Evolutionary conservation across 2,329 filamentous ascomycete species (phyloP).

Genomic region (Gyromitra esculenta): DNA sequence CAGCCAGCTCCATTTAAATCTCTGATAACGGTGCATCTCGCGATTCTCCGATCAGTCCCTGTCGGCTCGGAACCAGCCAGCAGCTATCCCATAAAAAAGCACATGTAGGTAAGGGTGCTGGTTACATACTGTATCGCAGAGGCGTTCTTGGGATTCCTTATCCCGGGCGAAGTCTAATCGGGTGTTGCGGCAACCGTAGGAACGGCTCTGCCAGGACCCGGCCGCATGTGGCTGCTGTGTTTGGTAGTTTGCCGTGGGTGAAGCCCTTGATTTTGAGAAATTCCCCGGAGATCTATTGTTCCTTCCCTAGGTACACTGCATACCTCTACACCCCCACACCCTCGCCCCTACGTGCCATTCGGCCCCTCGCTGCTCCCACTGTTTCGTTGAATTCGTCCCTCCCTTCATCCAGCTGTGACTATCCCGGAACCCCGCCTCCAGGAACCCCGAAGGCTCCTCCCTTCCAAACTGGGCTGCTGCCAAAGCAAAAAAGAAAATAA

Average conservation of each 20-base stretch:
- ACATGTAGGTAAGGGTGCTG: not conserved
- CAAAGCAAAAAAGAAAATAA: constrained; percentile 17
- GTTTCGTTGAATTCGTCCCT: constrained; percentile 26
- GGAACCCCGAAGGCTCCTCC: constrained; percentile 29
- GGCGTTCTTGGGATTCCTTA: constrained; percentile 4
- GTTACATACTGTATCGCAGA: not conserved
- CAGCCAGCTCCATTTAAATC: constrained; percentile 16
- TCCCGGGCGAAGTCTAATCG: constrained; percentile 26
- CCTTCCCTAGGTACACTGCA: constrained; percentile 4
- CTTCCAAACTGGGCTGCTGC: constrained; percentile 30
- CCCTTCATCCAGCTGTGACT: constrained; percentile 22
- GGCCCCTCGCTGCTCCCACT: constrained; percentile 24
- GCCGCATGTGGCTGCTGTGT: constrained; percentile 45
- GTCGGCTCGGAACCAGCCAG: constrained; percentile 32
- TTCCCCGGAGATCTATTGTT: constrained; percentile 45
- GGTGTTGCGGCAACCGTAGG: constrained; percentile 46
- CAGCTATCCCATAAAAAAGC: constrained; percentile 12
- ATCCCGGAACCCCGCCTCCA: constrained; percentile 23
- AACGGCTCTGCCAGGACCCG: constrained; percentile 39
- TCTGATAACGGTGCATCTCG: constrained; percentile 25
- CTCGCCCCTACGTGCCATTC: constrained; percentile 44
- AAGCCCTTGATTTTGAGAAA: constrained; percentile 16
- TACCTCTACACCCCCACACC: constrained; percentile 25
- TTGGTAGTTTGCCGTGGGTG: constrained; percentile 23
- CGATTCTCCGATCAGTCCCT: constrained; percentile 35